These are phyloP conservation scores for Haematococcus lacustris DNA, from an alignment of 139 green algal genomes.

Conservation along the genomic window DNA sequence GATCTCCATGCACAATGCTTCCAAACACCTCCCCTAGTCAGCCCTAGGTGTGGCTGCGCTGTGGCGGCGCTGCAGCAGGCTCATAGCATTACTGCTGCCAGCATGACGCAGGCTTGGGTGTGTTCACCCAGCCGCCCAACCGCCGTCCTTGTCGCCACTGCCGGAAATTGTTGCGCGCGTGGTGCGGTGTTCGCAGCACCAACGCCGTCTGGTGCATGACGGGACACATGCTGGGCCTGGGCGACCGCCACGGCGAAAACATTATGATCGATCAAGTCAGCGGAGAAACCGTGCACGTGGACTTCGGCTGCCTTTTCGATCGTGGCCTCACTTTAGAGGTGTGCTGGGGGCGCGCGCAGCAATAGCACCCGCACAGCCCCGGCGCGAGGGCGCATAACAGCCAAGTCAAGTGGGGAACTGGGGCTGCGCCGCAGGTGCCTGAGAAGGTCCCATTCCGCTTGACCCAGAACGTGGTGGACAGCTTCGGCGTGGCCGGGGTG, in stretches of 20 bases:
- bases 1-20: too few relatives aligned
- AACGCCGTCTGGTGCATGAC: conserved; percentile 67
- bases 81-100: neutral
- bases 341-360: neutral
- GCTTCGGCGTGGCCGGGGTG: conserved; percentile 78
- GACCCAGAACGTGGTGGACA: conserved; percentile 97
- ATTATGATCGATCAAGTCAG: conserved; percentile 74
- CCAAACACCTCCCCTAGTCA: too few relatives aligned
- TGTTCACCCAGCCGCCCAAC: neutral
- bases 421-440: conserved; percentile 50
- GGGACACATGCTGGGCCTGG: conserved; percentile 73
- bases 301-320: conserved; percentile 97
- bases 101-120: too few relatives aligned
- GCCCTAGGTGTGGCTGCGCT: too few relatives aligned
- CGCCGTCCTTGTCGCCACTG: neutral
- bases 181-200: conserved; percentile 35
- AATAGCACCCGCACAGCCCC: too few relatives aligned
- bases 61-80: too few relatives aligned
- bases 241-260: conserved; percentile 94
- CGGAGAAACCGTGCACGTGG: conserved; percentile 65
- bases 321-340: conserved; percentile 43
- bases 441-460: conserved; percentile 95
- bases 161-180: neutral
- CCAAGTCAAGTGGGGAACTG: too few relatives aligned
- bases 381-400: too few relatives aligned